Base-by-base conservation (phyloP, 1,139 yeast genomes). In the Geotrichum citri-aurantii region DNA sequence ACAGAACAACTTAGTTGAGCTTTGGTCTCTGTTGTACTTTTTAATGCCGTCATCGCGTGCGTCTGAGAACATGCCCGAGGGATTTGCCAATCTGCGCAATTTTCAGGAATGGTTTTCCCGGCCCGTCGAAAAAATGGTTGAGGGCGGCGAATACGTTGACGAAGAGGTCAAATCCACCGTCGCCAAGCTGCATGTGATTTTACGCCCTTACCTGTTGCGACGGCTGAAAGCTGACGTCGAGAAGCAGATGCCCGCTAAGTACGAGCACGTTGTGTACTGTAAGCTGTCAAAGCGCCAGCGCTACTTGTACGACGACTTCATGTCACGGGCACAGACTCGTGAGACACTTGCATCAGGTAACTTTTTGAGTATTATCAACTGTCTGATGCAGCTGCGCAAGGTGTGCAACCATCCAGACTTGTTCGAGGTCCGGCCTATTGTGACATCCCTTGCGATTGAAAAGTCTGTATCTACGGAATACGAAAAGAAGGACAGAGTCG, bases 71-170 rank as follows among this genome's bases (percentile, higher is more conserved):
- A 87, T 89, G 91, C 96, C 97, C 0, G 95, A 90, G 56, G 98
- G 98, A 1, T 95, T 95, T 81, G 98, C 99, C 1, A 91, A 92
- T 67, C 77, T 95, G 63, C 93, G 89, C 64, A 96, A 95, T 67
- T 95, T 95, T 73, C 99, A 95, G 68, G 95, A 89, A 64, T 95
- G 99, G 99, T 95, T 95, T 73, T 97, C 98, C 5, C 83, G 85
- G 63, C 99, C 99, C 0, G 98, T 95, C 3, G 98, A 95, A 71
- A 88, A 83, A 66, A 83, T 95, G 63, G 84, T 95, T 59, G 98
- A 93, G 71, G 84, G 88, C 8, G 82, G 83, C 27, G 85, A 85
- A 23, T 82, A 81, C 51, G 79, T 78, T 11, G 59, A 81, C 66
- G 74, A 71, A 7, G 99, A 93, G 68, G 89, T 98, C 0, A 82